Conservation (phyloP, 371 early-diverging fungal genomes). For the Rhizopus microsporus region DNA sequence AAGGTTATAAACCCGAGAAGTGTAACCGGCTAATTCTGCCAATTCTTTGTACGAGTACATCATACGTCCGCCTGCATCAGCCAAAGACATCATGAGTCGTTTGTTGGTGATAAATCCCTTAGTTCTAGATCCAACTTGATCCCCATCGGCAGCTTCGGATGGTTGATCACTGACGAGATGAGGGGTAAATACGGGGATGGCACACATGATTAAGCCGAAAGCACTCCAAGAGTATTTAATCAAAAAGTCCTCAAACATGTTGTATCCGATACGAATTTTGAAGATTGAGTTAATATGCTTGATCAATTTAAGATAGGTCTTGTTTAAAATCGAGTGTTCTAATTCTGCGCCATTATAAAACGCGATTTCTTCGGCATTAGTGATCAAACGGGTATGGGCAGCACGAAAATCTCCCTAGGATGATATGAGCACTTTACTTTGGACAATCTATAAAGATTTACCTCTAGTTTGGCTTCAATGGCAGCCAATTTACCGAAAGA, state of each 20-base stretch:
- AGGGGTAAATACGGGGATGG: conserved; percentile 83
- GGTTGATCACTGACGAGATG: conserved; percentile 34
- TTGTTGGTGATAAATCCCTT: conserved; percentile 91
- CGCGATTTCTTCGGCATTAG: conserved; percentile 90
- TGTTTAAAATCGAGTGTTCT: conserved; percentile 75
- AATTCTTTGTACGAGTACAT: conserved; percentile 90
- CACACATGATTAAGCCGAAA: conserved; percentile 71
- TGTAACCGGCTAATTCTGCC: conserved; percentile 85
- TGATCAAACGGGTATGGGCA: conserved; percentile 83
- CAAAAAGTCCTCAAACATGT: conserved; percentile 90
- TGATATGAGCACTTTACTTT: neutral
- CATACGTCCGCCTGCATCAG: conserved; percentile 91
- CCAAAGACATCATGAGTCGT: conserved; percentile 78
- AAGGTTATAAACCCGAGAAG: conserved; percentile 79
- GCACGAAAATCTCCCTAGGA: conserved; percentile 80
- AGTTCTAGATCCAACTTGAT: conserved; percentile 67
- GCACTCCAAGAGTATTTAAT: conserved; percentile 83
- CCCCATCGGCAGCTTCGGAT: conserved; percentile 20
- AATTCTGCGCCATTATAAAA: conserved; percentile 79
- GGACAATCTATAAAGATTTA: conserved; percentile 6
- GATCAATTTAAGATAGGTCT: conserved; percentile 67
- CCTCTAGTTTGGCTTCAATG: conserved; percentile 80
- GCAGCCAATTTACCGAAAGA: conserved; percentile 87
- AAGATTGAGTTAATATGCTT: conserved; percentile 82
- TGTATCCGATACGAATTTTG: conserved; percentile 79